Conservation (phyloP, 2,329 filamentous ascomycete species). For the Teratosphaeriaceae sp. region DNA sequence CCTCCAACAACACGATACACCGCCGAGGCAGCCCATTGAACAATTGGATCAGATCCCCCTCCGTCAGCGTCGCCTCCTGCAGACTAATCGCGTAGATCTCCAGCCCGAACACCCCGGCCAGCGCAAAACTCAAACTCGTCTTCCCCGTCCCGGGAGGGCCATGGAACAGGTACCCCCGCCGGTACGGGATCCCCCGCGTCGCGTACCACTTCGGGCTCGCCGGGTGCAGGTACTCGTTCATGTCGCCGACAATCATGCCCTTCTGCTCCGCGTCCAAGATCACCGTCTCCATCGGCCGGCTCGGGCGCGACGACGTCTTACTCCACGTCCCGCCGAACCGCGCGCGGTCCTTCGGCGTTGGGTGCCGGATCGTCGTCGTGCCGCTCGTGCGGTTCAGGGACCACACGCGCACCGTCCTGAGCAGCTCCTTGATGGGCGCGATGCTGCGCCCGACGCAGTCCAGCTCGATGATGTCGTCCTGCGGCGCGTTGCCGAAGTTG, state of each 20-base stretch:
- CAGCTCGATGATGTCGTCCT: conserved; percentile 39
- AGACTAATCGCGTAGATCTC: conserved; percentile 41
- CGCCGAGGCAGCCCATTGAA: conserved; percentile 38
- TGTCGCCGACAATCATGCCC: conserved; percentile 58
- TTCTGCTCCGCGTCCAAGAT: conserved; percentile 65
- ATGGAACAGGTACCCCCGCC: conserved; percentile 74
- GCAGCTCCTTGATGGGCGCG: conserved; percentile 42
- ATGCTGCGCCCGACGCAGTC: conserved; percentile 43
- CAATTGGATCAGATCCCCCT: conserved; percentile 50
- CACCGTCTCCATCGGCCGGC: conserved; percentile 67
- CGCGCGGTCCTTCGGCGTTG: conserved; percentile 34
- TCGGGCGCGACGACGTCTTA: conserved; percentile 48
- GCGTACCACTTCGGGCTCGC: conserved; percentile 72
- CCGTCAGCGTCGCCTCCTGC: conserved; percentile 65
- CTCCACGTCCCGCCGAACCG: conserved; percentile 34
- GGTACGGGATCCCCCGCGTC: conserved; percentile 76
- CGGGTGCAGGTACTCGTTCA: conserved; percentile 72
- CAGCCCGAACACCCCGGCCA: conserved; percentile 43
- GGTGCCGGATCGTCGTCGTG: conserved; percentile 42
- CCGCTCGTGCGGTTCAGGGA: conserved; percentile 36
- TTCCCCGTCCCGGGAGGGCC: conserved; percentile 50
- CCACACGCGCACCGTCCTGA: conserved; percentile 40
- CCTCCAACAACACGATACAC: conserved; percentile 42
- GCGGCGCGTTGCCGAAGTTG: conserved; percentile 15
- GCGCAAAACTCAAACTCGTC: conserved; percentile 33